These are phyloP conservation scores for Sequoiadendron giganteum DNA, from an alignment of 75 land plant species.

Conservation along the genomic window DNA sequence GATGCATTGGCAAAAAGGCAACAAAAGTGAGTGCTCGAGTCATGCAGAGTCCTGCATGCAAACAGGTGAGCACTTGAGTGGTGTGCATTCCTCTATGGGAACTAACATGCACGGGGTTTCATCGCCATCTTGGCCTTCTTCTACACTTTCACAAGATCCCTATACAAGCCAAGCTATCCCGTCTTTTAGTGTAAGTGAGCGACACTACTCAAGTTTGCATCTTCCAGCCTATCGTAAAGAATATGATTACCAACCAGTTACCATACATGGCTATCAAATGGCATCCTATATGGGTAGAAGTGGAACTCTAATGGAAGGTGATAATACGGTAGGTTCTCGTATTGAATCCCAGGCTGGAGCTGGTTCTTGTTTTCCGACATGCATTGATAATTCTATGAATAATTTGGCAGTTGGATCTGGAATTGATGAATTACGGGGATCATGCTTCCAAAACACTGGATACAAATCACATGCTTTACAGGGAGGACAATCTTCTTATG, in stretches of 20 bases:
- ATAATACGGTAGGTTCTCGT: constrained; percentile 16
- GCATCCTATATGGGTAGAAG: constrained; percentile 61
- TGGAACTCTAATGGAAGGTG: constrained; percentile 24
- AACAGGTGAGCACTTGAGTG: constrained; percentile 13
- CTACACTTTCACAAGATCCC: constrained; percentile 29
- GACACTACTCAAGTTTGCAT: constrained; percentile 73
- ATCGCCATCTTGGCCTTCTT: constrained; percentile 41
- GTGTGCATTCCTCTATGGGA: constrained; percentile 40
- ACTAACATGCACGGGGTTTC: constrained; percentile 28
- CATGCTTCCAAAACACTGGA: constrained; percentile 25
- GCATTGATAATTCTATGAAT: constrained; percentile 21
- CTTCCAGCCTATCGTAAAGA: constrained; percentile 45
- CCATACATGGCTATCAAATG: constrained; percentile 87
- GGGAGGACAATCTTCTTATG: constrained; percentile 35
- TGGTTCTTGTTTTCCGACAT: constrained; percentile 15
- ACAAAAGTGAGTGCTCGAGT: neutral
- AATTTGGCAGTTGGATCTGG: constrained; percentile 24
- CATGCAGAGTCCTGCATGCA: neutral
- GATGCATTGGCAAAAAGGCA: neutral
- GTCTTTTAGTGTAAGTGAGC: constrained; percentile 36
- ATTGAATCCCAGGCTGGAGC: constrained; percentile 17
- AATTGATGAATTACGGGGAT: constrained; percentile 11
- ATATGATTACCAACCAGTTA: constrained; percentile 71
- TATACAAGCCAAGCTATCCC: constrained; percentile 32
- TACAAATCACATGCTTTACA: constrained; percentile 25